A percentile compares a stretch with the other conserved stretches of the same genome.
Evolutionary conservation across 495 filamentous ascomycete genomes (phyloP).

Genomic region (Aspergillus haitiensis): DNA sequence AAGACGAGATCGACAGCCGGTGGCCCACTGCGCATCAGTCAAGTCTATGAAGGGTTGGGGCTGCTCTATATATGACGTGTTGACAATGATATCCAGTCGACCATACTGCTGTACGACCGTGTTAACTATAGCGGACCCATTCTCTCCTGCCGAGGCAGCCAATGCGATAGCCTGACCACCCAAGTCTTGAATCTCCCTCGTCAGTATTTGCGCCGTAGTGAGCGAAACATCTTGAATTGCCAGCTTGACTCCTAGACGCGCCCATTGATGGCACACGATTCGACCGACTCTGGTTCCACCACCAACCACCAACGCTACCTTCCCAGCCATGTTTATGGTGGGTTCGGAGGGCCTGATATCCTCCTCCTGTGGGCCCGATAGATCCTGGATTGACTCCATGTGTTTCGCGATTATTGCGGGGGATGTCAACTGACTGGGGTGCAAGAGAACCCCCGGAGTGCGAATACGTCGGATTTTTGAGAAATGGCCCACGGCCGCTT

Average conservation of each 20-base stretch:
- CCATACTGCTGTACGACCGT: slow-evolving; percentile 88
- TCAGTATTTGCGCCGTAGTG: slow-evolving; percentile 92
- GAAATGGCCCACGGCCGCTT: slow-evolving; percentile 89
- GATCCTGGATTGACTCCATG: not conserved
- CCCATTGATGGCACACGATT: not conserved
- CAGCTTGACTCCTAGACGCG: not conserved
- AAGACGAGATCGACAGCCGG: slow-evolving; percentile 87
- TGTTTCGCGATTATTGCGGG: slow-evolving; percentile 81
- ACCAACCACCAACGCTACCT: slow-evolving; percentile 89
- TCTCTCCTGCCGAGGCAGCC: slow-evolving; percentile 81
- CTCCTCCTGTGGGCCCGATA: slow-evolving; percentile 61
- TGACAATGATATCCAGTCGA: slow-evolving; percentile 89
- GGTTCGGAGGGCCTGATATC: slow-evolving; percentile 82
- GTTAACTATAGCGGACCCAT: slow-evolving; percentile 90
- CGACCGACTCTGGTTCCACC: slow-evolving; percentile 62
- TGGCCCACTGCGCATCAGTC: slow-evolving; percentile 90
- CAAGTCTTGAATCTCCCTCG: slow-evolving; percentile 78
- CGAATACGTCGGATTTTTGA: slow-evolving; percentile 96
- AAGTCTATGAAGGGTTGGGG: slow-evolving; percentile 98
- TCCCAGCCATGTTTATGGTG: slow-evolving; percentile 62
- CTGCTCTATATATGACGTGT: slow-evolving; percentile 94
- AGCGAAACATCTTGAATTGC: slow-evolving; percentile 37
- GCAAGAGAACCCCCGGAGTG: slow-evolving; percentile 82
- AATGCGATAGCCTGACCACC: slow-evolving; percentile 89
- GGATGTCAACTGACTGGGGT: slow-evolving; percentile 83